These are phyloP conservation scores for Ilyonectria robusta DNA, from an alignment of 2,329 filamentous ascomycete species.

Conservation along the genomic window DNA sequence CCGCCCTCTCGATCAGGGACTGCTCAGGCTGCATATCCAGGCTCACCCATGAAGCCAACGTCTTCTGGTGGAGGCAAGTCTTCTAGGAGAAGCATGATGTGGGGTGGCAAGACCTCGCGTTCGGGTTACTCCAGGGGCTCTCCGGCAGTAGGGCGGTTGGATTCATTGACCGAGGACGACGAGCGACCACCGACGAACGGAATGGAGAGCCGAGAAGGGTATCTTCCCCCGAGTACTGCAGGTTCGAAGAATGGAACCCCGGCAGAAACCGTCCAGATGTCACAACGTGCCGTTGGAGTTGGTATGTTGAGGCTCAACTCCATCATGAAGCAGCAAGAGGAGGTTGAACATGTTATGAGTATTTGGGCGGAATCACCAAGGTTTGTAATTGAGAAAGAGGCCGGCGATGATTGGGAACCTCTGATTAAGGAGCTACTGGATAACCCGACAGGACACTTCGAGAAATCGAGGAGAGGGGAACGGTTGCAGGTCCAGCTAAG, in stretches of 20 bases:
- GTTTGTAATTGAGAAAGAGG: constrained; percentile 69
- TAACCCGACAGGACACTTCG: constrained; percentile 80
- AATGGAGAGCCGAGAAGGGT: constrained; percentile 61
- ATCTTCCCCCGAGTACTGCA: constrained; percentile 67
- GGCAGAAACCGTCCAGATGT: constrained; percentile 47
- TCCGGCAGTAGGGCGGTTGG: constrained; percentile 62
- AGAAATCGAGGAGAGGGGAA: constrained; percentile 80
- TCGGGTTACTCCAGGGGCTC: constrained; percentile 68
- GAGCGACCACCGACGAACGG: constrained; percentile 54
- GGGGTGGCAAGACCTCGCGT: constrained; percentile 72
- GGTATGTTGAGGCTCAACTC: constrained; percentile 83
- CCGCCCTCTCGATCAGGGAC: constrained; percentile 68
- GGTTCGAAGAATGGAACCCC: constrained; percentile 59
- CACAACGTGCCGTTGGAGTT: constrained; percentile 77
- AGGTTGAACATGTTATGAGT: constrained; percentile 81
- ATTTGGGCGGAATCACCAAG: constrained; percentile 79
- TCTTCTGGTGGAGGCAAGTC: constrained; percentile 66
- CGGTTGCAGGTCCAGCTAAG: constrained; percentile 85
- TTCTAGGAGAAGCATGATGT: constrained; percentile 78
- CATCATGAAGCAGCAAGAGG: constrained; percentile 79
- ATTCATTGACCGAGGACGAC: constrained; percentile 69
- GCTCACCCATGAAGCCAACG: constrained; percentile 63
- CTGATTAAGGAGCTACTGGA: constrained; percentile 81
- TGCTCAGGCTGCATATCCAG: constrained; percentile 57
- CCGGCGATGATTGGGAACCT: constrained; percentile 78